These are phyloP conservation scores for Sarcomyxa edulis DNA, from an alignment of 768 basidiomycete genomes.

Conservation along the genomic window DNA sequence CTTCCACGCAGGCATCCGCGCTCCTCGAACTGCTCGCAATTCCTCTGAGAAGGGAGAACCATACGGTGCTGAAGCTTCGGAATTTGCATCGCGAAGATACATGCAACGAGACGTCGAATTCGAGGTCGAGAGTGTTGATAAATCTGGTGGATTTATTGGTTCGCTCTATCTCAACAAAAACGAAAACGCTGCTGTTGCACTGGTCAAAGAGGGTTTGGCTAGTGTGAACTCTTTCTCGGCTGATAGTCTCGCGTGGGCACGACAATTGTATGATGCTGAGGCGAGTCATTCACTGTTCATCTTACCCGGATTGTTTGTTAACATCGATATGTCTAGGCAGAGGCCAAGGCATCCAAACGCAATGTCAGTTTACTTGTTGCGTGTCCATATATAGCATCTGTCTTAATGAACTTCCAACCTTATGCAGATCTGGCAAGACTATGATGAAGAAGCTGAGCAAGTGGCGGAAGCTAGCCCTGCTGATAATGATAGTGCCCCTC, in stretches of 20 bases:
- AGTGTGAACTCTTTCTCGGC: constrained; percentile 86
- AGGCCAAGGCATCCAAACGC: constrained; percentile 73
- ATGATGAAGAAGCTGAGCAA: constrained; percentile 68
- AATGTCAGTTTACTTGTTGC: constrained; percentile 51
- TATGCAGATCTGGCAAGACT: constrained; percentile 79
- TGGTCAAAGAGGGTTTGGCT: constrained; percentile 85
- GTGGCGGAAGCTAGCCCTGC: constrained; percentile 39
- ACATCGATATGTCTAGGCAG: constrained; percentile 38
- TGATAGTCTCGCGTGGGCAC: constrained; percentile 73
- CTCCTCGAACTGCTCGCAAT: constrained; percentile 71
- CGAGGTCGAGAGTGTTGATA: constrained; percentile 85
- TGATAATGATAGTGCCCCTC: constrained; percentile 42
- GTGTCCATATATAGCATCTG: not conserved
- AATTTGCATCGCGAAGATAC: constrained; percentile 73
- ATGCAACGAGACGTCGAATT: constrained; percentile 97
- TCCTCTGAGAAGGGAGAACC: constrained; percentile 84
- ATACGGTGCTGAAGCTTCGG: constrained; percentile 76
- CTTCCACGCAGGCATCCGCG: constrained; percentile 69
- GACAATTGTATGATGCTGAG: constrained; percentile 82
- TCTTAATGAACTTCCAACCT: not conserved
- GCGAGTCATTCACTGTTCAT: constrained; percentile 25
- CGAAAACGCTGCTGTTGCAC: constrained; percentile 80
- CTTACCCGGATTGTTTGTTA: not conserved
- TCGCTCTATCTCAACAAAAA: constrained; percentile 78
- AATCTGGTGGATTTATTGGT: constrained; percentile 94